Evolutionary conservation across 2,329 filamentous ascomycete species (phyloP), one percentile per base, ranked within the genome.

Genomic region (Karstenula rhodostoma): DNA sequence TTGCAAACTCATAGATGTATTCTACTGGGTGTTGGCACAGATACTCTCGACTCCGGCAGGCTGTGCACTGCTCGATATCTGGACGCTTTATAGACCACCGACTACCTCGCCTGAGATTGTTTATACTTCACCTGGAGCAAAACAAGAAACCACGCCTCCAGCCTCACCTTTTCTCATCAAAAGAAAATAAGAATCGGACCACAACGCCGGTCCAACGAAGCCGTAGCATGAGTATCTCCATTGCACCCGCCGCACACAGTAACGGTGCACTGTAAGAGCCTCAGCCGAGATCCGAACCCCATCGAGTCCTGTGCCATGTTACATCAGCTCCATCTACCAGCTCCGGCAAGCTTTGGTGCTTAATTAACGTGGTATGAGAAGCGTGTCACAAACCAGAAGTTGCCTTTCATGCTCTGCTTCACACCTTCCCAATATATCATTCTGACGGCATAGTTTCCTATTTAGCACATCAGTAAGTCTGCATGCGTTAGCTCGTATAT

Each of bases 261-360:
- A 44, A 44, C 19, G 25, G 19, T 27, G 40, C 42, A 55, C 40
- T 17, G 40, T 35, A 32, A 33, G 35, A 42, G 49, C 49, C 23
- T 43, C 52, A 37, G 40, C 52, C 40, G 52, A 55, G 29, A 54
- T 32, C 37, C 37, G 51, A 54, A 25, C 52, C n/a, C 29, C 29
- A 8, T 55, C 52, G 52, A 55, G 52, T 35, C 42, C 29, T 55
- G 40, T 55, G 35, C 52, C 29, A 55, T 55, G 40, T 55, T 55
- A 40, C 40, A 55, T 55, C n/a, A 35, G 37, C 23, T 32, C 37
- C 35, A 42, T 13, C 33, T 37, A 25, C n/a, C n/a, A 54, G 25
- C 40, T 44, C 40, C 40, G 27, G 23, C 35, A 32, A 54, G n/a
- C 37, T 40, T 25, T 17, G 37, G 40, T 46, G 27, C 48, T 32